Conservation (phyloP, 1,139 yeast genomes). For the Candida gigantensis region DNA sequence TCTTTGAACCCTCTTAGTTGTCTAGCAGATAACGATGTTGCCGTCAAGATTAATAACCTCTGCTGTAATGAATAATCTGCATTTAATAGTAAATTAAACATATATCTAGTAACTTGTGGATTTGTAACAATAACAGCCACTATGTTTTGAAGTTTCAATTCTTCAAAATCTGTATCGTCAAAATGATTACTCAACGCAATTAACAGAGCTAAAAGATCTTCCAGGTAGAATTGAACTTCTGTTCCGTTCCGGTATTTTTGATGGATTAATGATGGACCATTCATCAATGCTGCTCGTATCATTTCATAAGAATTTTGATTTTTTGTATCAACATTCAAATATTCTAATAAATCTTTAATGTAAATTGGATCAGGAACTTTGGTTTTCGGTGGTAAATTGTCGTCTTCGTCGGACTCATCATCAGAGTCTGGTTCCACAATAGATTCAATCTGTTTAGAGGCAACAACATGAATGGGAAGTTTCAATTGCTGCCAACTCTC, state of each 20-base stretch:
- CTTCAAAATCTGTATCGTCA: slow-evolving; percentile 52
- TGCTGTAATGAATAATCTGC: slow-evolving; percentile 73
- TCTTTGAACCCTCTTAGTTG: slow-evolving; percentile 62
- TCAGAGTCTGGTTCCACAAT: slow-evolving; percentile 24
- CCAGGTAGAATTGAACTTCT: slow-evolving; percentile 55
- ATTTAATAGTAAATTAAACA: slow-evolving; percentile 44
- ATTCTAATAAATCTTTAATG: slow-evolving; percentile 60
- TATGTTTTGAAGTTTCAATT: slow-evolving; percentile 48
- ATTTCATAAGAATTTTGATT: slow-evolving; percentile 52
- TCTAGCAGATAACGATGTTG: slow-evolving; percentile 59
- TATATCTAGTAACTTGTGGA: slow-evolving; percentile 40
- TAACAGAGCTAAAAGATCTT: slow-evolving; percentile 44
- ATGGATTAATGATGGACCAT: slow-evolving; percentile 56
- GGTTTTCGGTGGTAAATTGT: slow-evolving; percentile 35
- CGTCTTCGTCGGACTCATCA: slow-evolving; percentile 59
- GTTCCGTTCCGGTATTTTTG: slow-evolving; percentile 52
- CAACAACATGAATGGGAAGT: slow-evolving; percentile 9
- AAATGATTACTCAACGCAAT: slow-evolving; percentile 52
- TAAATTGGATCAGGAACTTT: slow-evolving; percentile 57
- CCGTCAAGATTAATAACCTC: slow-evolving; percentile 54
- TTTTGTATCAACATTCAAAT: slow-evolving; percentile 46
- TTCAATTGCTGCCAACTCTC: slow-evolving; percentile 20
- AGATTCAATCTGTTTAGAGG: no score
- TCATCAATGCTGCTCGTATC: slow-evolving; percentile 47
- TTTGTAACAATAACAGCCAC: slow-evolving; percentile 53